A percentile compares a stretch with the other conserved stretches of the same genome.
Conservation (phyloP, 108 stramenopile genomes). For the Conticribra guillardii region DNA sequence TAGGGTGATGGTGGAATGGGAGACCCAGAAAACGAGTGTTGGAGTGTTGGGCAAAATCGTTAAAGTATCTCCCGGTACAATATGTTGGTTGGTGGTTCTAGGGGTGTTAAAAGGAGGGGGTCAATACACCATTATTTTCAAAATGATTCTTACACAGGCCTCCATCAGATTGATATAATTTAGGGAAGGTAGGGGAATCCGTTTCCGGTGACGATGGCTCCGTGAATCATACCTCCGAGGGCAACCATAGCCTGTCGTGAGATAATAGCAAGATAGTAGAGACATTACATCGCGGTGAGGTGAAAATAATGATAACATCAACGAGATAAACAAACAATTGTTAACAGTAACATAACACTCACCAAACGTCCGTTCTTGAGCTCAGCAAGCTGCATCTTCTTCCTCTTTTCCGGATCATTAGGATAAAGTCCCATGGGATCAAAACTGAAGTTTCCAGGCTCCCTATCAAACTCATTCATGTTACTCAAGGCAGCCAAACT, state of each 20-base stretch:
- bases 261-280: constrained; percentile 2
- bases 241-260: constrained; percentile 85
- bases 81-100: no score
- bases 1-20: no score
- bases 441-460: constrained; percentile 78
- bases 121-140: no score
- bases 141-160: no score
- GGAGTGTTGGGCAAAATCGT: no score
- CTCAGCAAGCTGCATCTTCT: constrained; percentile 58
- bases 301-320: no score
- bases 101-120: no score
- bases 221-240: constrained; percentile 88
- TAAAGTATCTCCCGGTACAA: no score
- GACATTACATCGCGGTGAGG: no score
- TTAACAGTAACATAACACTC: background rate
- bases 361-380: constrained; percentile 39
- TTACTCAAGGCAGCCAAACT: constrained; percentile 59
- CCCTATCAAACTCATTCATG: constrained; percentile 68
- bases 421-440: constrained; percentile 51
- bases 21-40: no score
- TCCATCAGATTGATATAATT: no score
- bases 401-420: constrained; percentile 42
- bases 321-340: background rate
- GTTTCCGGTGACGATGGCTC: constrained; percentile 84
- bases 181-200: constrained; percentile 91